Evolutionary conservation across 148 eudicot species (phyloP), one percentile per base, ranked within the genome.

Genomic region (Rheum nobile): DNA sequence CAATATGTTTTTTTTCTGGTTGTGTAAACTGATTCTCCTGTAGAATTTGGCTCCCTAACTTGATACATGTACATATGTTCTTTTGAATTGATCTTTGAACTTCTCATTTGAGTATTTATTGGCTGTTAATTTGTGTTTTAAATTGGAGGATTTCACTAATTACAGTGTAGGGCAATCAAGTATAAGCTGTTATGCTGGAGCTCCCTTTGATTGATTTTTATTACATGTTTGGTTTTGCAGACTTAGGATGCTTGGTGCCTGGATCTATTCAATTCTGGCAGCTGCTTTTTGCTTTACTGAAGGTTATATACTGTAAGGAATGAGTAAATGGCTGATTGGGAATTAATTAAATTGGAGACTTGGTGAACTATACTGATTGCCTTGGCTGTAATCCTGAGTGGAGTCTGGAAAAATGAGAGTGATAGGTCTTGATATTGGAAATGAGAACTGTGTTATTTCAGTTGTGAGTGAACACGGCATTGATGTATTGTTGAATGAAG

Each of bases 371-470:
- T 28, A 54, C 11, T 54, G 63, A 22, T 54, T 54, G 29, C 34
- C 11, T 57, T 26, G 67, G 5, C 67, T 57, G 13, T 57, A 54
- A 54, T 21, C 6, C 35, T 28, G 13, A 26, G 39, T 52, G 61
- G 74, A 55, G 24, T 46, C 54, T 26, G 42, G 77, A 69, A 80
- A 80, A 72, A 92, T 92, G 97, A 90, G 94, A 82, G 94, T 86
- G 68, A 6, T 95, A 35, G 99, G 97, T 39, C 86, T 90, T 73
- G 97, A 95, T 71, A 84, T 90, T 72, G 99, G 99, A 35, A 95
- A 95, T 72, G 99, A 95, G 78, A 92, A 87, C 79, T 88, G 96
- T 76, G 99, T 95, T 4, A 84, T 95, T 61, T 96, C 86, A 3
- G 85, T 79, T 8, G 97, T 88, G 37, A 92, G 85, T 84, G 90